Evolutionary conservation across 345 rosid genomes (phyloP).

Genomic region (Melastoma malabathricum): DNA sequence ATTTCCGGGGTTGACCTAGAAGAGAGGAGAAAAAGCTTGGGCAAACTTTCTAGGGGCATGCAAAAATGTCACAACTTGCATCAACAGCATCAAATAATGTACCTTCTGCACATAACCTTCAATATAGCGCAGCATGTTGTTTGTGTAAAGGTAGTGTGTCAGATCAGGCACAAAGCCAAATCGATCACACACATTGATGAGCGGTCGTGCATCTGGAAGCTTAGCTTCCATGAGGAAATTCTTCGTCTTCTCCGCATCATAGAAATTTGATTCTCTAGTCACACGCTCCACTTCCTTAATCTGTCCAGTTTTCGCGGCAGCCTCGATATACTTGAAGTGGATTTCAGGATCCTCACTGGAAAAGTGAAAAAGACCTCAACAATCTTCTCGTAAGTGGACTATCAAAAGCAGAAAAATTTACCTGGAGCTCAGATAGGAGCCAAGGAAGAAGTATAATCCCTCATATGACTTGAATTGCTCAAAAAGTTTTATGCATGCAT

Average conservation of each 20-base stretch:
- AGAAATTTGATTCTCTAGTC: constrained; percentile 90
- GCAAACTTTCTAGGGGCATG: constrained; percentile 13
- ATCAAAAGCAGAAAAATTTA: constrained; percentile 2
- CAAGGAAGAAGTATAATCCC: constrained; percentile 89
- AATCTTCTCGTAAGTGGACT: no score
- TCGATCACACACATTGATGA: constrained; percentile 96
- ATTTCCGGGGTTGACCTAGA: constrained; percentile 87
- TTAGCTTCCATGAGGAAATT: constrained; percentile 98
- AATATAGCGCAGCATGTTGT: constrained; percentile 84
- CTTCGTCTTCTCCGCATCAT: constrained; percentile 92
- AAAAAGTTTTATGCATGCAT: constrained; percentile 77
- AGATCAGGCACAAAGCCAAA: constrained; percentile 93
- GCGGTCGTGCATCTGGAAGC: constrained; percentile 93
- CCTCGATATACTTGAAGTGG: constrained; percentile 95
- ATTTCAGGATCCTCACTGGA: constrained; percentile 95
- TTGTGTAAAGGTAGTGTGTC: constrained; percentile 84
- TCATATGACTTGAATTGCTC: constrained; percentile 96
- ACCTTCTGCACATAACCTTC: constrained; percentile 99
- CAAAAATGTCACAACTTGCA: background rate
- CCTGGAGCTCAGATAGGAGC: constrained; percentile 92
- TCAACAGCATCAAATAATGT: constrained; percentile 2
- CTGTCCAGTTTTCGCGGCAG: constrained; percentile 98
- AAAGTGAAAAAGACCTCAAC: constrained; percentile 8
- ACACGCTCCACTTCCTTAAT: constrained; percentile 99
- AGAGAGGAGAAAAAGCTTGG: constrained; percentile 3